phyloP scores from a whole-genome alignment of 2,329 filamentous ascomycete species.

The Hirsutella minnesotensis region DNA sequence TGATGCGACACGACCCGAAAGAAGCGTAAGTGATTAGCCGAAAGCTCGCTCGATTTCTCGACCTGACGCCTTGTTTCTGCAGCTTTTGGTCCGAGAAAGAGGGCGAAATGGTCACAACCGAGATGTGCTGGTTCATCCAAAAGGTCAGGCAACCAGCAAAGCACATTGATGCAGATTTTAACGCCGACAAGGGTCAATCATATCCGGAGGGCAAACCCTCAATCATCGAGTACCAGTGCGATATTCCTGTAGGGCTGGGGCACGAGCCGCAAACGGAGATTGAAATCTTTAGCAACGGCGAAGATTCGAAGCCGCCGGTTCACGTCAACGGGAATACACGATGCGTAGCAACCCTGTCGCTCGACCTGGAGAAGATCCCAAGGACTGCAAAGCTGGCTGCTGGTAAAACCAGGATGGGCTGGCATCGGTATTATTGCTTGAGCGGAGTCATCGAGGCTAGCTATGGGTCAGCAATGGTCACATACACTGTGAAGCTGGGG shows the following conservation, averaged over 20 bases:
- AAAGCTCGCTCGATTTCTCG: too few species aligned
- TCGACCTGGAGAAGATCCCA: conserved; percentile 23
- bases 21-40: conserved; percentile 19
- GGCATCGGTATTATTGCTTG: conserved; percentile 24
- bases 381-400: conserved; percentile 17
- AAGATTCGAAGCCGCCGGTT: conserved; percentile 16
- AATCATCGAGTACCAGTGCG: conserved; percentile 24
- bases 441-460: conserved; percentile 23
- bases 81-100: conserved; percentile 27
- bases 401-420: conserved; percentile 20
- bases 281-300: conserved; percentile 23
- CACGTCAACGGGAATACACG: conserved; percentile 18
- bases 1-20: conserved; percentile 21
- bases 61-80: conserved; percentile 7
- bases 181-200: conserved; percentile 20
- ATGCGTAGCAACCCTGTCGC: conserved; percentile 20
- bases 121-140: conserved; percentile 28
- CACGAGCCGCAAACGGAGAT: conserved; percentile 24
- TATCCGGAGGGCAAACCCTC: conserved; percentile 24
- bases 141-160: conserved; percentile 15
- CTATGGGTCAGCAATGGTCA: conserved; percentile 26
- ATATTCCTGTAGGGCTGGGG: conserved; percentile 22
- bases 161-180: not conserved
- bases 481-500: conserved; percentile 24
- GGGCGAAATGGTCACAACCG: conserved; percentile 20